These are phyloP conservation scores for Tulasnella calospora DNA, from an alignment of 768 basidiomycete genomes.

Conservation along the genomic window DNA sequence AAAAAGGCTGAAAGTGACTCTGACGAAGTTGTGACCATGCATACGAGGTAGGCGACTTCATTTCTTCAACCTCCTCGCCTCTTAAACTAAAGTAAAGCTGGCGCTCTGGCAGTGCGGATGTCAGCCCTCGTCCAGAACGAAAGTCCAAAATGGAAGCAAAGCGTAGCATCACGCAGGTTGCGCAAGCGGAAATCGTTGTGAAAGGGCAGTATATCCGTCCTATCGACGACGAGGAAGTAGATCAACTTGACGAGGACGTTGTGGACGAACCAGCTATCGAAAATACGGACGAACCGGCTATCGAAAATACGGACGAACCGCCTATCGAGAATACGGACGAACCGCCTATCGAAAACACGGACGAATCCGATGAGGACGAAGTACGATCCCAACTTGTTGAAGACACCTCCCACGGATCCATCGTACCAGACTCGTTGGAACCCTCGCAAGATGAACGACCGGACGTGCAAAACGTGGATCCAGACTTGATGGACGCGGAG, in stretches of 20 bases:
- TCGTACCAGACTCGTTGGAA: not conserved
- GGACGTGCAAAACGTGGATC: not conserved
- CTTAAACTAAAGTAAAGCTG: not conserved
- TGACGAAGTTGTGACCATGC: not conserved
- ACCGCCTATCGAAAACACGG: too few relatives aligned
- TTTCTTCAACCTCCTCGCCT: too few relatives aligned
- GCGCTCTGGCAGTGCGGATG: not conserved
- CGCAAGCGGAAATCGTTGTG: not conserved
- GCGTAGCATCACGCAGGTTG: not conserved
- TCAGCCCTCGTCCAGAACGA: not conserved
- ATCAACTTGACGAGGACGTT: not conserved
- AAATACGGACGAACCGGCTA: not conserved
- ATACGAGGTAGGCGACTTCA: not conserved
- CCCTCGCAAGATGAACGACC: not conserved
- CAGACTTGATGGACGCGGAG: not conserved
- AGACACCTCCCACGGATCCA: not conserved
- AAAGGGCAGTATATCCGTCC: not conserved
- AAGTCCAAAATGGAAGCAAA: not conserved
- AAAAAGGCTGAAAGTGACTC: not conserved
- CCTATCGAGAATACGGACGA: too few relatives aligned
- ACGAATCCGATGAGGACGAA: too few relatives aligned
- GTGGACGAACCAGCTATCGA: not conserved
- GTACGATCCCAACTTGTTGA: not conserved
- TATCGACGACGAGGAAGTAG: not conserved
- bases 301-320: too few relatives aligned